Evolutionary conservation across 345 rosid species (phyloP).

Genomic region (Capsella bursapastoris): DNA sequence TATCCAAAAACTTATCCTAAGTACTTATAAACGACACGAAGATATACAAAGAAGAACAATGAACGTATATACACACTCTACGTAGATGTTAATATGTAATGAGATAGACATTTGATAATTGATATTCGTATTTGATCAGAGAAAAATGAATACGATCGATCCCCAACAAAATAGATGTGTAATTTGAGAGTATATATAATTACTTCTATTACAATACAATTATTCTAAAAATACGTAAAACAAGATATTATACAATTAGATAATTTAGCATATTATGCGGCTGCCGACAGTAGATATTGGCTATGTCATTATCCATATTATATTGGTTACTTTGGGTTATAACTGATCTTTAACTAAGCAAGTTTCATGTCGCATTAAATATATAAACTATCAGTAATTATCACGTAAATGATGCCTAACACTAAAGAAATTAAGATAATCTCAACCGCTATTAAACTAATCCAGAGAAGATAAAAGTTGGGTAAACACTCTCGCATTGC

Average conservation of each 20-base stretch:
- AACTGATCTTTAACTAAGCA: not conserved
- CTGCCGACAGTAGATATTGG: slow-evolving; percentile 36
- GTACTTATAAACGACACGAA: slow-evolving; percentile 23
- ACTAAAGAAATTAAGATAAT: slow-evolving; percentile 19
- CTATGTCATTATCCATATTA: slow-evolving; percentile 22
- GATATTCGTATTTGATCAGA: not conserved
- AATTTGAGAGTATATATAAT: not conserved
- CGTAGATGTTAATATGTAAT: not conserved
- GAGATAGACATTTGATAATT: not conserved
- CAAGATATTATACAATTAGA: not conserved
- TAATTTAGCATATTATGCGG: slow-evolving; percentile 6
- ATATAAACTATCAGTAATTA: not conserved
- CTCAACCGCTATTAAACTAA: slow-evolving; percentile 15
- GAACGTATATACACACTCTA: not conserved
- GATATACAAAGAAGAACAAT: not conserved
- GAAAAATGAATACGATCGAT: not conserved
- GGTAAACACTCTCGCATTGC: slow-evolving; percentile 11
- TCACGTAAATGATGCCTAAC: slow-evolving; percentile 12
- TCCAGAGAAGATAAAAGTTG: slow-evolving; percentile 7
- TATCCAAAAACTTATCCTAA: slow-evolving; percentile 20
- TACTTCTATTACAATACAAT: not conserved
- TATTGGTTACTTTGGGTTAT: not conserved
- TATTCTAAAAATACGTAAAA: not conserved
- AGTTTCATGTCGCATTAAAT: slow-evolving; percentile 15
- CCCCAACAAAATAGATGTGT: not conserved